Evolutionary conservation across 352 stramenopile species (phyloP).

Genomic region (Lagenidium giganteum): DNA sequence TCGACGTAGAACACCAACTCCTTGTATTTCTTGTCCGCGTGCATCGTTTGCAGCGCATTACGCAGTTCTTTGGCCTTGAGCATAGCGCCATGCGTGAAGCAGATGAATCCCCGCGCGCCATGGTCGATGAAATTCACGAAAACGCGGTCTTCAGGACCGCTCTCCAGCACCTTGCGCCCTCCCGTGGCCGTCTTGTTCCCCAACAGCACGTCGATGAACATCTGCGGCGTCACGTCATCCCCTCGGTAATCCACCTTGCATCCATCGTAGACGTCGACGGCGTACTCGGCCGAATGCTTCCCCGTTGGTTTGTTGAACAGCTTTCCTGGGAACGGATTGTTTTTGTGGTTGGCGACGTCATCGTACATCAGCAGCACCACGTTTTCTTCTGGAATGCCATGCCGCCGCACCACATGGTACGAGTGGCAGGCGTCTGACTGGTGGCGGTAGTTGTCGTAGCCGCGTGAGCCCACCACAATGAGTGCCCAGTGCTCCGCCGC

Average conservation of each 20-base stretch:
- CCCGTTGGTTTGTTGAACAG: slow-evolving; percentile 84
- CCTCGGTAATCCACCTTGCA: slow-evolving; percentile 75
- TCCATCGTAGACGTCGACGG: slow-evolving; percentile 85
- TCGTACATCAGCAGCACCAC: slow-evolving; percentile 93
- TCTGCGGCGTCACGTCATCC: slow-evolving; percentile 80
- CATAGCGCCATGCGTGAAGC: slow-evolving; percentile 73
- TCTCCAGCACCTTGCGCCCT: slow-evolving; percentile 83
- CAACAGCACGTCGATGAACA: slow-evolving; percentile 83
- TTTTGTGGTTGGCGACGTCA: slow-evolving; percentile 72
- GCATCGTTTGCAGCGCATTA: slow-evolving; percentile 72
- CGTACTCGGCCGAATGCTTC: slow-evolving; percentile 23
- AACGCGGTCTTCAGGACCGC: slow-evolving; percentile 77
- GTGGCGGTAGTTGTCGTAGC: slow-evolving; percentile 91
- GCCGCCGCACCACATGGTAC: slow-evolving; percentile 85
- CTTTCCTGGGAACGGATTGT: slow-evolving; percentile 85
- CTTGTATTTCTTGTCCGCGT: slow-evolving; percentile 83
- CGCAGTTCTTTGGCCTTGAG: slow-evolving; percentile 70
- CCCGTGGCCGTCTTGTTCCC: slow-evolving; percentile 53
- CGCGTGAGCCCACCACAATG: slow-evolving; percentile 84
- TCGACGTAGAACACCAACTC: slow-evolving; percentile 91
- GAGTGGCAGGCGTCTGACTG: slow-evolving; percentile 87
- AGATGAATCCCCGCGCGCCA: slow-evolving; percentile 76
- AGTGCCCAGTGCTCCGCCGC: slow-evolving; percentile 84
- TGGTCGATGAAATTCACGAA: slow-evolving; percentile 94
- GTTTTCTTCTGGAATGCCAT: slow-evolving; percentile 84